Evolutionary conservation across 306 rosid species (phyloP).

Genomic region (Citrullus amarus): DNA sequence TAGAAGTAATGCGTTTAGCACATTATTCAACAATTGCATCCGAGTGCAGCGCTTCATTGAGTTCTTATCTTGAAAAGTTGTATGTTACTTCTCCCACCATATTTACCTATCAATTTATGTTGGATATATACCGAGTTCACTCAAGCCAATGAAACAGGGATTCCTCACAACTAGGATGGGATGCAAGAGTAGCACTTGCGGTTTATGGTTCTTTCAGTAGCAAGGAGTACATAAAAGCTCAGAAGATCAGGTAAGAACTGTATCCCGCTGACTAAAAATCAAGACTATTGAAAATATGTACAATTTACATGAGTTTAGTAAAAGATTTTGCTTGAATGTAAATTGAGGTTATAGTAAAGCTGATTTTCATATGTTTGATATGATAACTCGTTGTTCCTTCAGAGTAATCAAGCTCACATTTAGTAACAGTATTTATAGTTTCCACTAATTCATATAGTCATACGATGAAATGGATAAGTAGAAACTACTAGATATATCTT

Average conservation of each 20-base stretch:
- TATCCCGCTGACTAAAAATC: not conserved
- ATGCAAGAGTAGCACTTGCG: conserved; percentile 71
- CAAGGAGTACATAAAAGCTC: conserved; percentile 83
- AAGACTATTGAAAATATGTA: not conserved
- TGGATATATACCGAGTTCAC: conserved; percentile 8
- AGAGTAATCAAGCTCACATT: not conserved
- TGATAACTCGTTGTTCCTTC: not conserved
- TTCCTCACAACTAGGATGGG: conserved; percentile 75
- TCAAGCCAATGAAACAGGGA: conserved; percentile 32
- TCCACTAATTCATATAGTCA: too few species aligned
- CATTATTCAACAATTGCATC: conserved; percentile 81
- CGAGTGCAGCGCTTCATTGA: conserved; percentile 52
- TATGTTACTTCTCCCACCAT: conserved; percentile 22
- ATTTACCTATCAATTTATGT: conserved; percentile 4
- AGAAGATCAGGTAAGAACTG: conserved; percentile 48
- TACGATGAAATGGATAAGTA: too few species aligned
- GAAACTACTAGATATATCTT: not conserved
- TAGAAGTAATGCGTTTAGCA: conserved; percentile 89
- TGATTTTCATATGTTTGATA: not conserved
- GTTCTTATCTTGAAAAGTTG: conserved; percentile 39
- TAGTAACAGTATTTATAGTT: not conserved
- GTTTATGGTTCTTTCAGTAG: conserved; percentile 68
- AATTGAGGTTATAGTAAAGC: not conserved
- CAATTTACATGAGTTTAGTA: not conserved
- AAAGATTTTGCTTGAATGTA: not conserved